Base-by-base conservation (phyloP, 2,329 filamentous ascomycete species). In the Cordyceps cateniannulata region DNA sequence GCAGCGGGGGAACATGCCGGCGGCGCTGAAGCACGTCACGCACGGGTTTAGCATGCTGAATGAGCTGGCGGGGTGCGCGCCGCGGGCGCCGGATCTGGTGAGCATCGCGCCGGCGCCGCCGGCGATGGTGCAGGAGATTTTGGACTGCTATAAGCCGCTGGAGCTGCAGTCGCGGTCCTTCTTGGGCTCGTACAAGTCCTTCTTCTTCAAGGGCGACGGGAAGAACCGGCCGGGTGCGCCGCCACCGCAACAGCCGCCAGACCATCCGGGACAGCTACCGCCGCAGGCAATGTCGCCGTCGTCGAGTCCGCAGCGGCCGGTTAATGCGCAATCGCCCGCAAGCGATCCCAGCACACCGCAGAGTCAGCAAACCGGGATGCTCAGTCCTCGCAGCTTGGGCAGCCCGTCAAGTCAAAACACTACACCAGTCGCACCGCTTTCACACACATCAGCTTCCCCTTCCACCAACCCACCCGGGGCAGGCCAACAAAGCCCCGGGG, bases 31-130 rank as follows among this genome's bases (percentile, higher is more conserved):
- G 59, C 75, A 77, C 55, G 67, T 77, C 48, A 73, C 68, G 1
- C 72, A 76, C 38, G 75, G 75, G 42, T 76, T 77, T 52, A 73
- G 69, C 32, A 75, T 76, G 72, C 65, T 76, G 5, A 76, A 75
- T 22, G 73, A 76, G 59, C 69, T 76, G 12, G 68, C 73, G 0
- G 68, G 69, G 4, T 75, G 73, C 60, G 71, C 73, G 0, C 65
- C 71, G 14, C 72, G 70, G 58, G 73, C 73, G 0, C 71, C 72
- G 1, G 66, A 66, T 48, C 67, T 76, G 1, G 73, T 76, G 35
- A 70, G 73, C 38, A 75, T 76, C 24, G 73, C 73, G 6, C 69
- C 69, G 0, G 72, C 73, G 10, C 73, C 73, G 16, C 73, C 73
- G 3, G 63, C 70, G 0, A 49, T 76, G 40, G 73, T 76, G 0